Conservation (phyloP, 805 yeast genomes). For the Cephaloascus fragrans region DNA sequence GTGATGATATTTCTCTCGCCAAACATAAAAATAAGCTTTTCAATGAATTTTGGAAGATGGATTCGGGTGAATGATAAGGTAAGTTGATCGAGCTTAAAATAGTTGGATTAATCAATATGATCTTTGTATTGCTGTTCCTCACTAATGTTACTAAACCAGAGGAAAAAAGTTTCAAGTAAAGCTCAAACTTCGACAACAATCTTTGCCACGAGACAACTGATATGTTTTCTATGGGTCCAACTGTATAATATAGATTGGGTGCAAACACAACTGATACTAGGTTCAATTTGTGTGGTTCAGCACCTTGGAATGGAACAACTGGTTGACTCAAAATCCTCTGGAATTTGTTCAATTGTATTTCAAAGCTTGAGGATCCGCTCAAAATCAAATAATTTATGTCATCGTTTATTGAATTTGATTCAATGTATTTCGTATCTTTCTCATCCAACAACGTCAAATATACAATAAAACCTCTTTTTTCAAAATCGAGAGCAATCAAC, state of each 20-base stretch:
- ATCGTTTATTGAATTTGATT: conserved; percentile 46
- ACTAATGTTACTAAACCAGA: conserved; percentile 47
- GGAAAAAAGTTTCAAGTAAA: conserved; percentile 41
- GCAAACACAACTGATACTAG: conserved; percentile 60
- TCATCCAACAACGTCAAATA: conserved; percentile 66
- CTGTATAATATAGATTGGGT: conserved; percentile 60
- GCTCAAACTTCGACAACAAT: conserved; percentile 32
- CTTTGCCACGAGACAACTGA: conserved; percentile 41
- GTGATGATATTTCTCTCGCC: conserved; percentile 24
- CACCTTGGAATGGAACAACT: conserved; percentile 50
- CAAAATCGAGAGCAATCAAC: conserved; percentile 63
- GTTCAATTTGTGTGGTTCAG: conserved; percentile 42
- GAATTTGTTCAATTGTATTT: conserved; percentile 38
- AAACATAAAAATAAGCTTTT: conserved; percentile 22
- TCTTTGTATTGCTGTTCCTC: conserved; percentile 38
- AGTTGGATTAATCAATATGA: conserved; percentile 44
- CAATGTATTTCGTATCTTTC: conserved; percentile 40
- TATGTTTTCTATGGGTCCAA: conserved; percentile 59
- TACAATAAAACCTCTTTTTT: conserved; percentile 72
- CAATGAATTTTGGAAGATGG: conserved; percentile 39
- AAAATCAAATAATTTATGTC: conserved; percentile 63
- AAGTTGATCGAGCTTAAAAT: conserved; percentile 43
- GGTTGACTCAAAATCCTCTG: conserved; percentile 39
- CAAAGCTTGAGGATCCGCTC: conserved; percentile 27
- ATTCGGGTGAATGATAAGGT: conserved; percentile 59